Evolutionary conservation across 805 yeast species (phyloP).

Genomic region (Candida suzukii): DNA sequence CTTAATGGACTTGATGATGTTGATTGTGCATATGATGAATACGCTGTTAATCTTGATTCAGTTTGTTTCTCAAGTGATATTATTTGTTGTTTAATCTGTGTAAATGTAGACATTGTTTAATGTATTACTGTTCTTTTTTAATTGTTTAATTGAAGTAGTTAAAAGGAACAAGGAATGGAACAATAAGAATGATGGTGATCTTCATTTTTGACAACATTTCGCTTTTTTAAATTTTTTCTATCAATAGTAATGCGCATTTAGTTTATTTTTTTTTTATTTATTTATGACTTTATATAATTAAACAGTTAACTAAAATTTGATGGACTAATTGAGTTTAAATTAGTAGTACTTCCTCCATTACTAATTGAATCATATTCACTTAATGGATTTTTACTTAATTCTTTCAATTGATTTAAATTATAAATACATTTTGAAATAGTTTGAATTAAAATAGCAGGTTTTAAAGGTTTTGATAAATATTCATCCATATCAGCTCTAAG

Average conservation of each 20-base stretch:
- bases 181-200: too few species aligned
- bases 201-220: too few species aligned
- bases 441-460: conserved; percentile 75
- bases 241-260: too few species aligned
- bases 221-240: too few species aligned
- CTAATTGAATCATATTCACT: neutral
- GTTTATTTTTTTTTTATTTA: too few species aligned
- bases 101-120: conserved; percentile 35
- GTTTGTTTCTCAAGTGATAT: conserved; percentile 68
- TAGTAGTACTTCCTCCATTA: neutral
- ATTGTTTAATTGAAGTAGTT: too few species aligned
- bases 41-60: conserved; percentile 41
- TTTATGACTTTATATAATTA: too few species aligned
- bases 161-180: too few species aligned
- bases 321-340: neutral
- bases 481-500: conserved; percentile 90
- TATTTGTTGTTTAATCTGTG: conserved; percentile 62
- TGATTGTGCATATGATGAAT: conserved; percentile 47
- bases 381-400: conserved; percentile 32
- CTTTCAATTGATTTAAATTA: conserved; percentile 55
- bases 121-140: too few species aligned
- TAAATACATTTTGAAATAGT: conserved; percentile 82
- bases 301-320: too few species aligned
- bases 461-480: conserved; percentile 80
- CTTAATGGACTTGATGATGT: conserved; percentile 40